These are phyloP conservation scores for Pulicaria dysenterica DNA, from an alignment of 129 eudicot species.

Conservation along the genomic window DNA sequence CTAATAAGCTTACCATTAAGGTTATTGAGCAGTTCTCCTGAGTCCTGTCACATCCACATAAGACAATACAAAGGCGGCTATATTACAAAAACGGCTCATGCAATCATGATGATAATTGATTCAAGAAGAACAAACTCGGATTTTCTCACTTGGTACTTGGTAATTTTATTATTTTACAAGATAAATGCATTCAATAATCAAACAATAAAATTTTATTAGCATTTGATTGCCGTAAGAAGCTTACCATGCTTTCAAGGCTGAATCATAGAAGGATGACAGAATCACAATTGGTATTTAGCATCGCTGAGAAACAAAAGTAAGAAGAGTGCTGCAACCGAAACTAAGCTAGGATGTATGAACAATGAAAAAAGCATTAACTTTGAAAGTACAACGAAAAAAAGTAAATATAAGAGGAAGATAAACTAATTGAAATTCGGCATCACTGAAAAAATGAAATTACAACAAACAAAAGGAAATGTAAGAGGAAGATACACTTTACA, in stretches of 20 bases:
- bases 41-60: not conserved
- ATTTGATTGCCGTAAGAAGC: too few species aligned
- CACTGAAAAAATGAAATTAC: conserved; percentile 16
- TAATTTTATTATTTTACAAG: too few species aligned
- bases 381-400: not conserved
- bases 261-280: not conserved
- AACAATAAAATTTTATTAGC: too few species aligned
- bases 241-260: conserved; percentile 9
- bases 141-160: too few species aligned
- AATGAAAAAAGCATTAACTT: not conserved
- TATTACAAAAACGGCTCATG: not conserved
- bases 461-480: conserved; percentile 18
- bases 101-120: too few species aligned
- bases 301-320: conserved; percentile 3
- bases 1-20: not conserved
- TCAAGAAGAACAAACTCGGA: too few species aligned
- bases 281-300: conserved; percentile 11
- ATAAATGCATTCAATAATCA: too few species aligned
- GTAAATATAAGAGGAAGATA: not conserved
- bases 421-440: conserved; percentile 14
- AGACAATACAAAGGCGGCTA: not conserved
- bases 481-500: conserved; percentile 26
- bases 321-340: not conserved
- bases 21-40: not conserved
- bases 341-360: not conserved